Base-by-base conservation (phyloP, 2,329 filamentous ascomycete genomes). In the Xylaria sp. region DNA sequence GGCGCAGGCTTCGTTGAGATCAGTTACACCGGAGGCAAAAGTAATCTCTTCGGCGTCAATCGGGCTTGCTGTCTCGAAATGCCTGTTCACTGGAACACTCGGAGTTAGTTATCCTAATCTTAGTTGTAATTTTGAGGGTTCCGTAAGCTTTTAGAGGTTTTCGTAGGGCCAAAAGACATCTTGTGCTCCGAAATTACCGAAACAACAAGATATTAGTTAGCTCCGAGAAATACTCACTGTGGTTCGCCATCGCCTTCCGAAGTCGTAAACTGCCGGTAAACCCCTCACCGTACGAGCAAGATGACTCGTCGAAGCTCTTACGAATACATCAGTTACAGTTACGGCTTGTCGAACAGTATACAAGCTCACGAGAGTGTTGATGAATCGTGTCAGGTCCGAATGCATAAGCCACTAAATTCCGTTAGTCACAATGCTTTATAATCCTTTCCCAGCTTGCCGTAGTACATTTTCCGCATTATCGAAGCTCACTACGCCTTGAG, bases 31-130 rank as follows among this genome's bases (percentile, higher is more conserved):
- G 5, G 73, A 72, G 1, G 71, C 71, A 40, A 74, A 75, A 3
- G 74, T 74, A 63, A 75, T 69, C 20, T 75, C 53, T 51, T 75
- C 73, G n/a, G 67, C 63, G 38, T 71, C 68, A 20, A 75, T 63
- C 5, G 59, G 46, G 2, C 66, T 54, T 40, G 51, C 69, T 1
- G 74, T 71, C 23, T 67, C 58, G 42, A 75, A 74, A 49, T 74
- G 62, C n/a, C 49, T 31, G 38, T 75, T 75, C 61, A 75, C 26
- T 48, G 6, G 46, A 26, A 26, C 10, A 13, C 46, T 26, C 46
- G 4, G 11, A 26, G 20, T 48, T 9, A 48, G 46, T 48, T 26
- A 48, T 48, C 46, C 11, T 11, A 9, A 26, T 48, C 15, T 48
- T 26, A 1, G 20, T 4, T 6, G 20, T 26, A 9, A 15, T 26